A percentile compares a stretch with the other conserved stretches of the same genome.
Evolutionary conservation across 1,284 basidiomycete genomes (phyloP).

Genomic region (Gymnopus androsaceus): DNA sequence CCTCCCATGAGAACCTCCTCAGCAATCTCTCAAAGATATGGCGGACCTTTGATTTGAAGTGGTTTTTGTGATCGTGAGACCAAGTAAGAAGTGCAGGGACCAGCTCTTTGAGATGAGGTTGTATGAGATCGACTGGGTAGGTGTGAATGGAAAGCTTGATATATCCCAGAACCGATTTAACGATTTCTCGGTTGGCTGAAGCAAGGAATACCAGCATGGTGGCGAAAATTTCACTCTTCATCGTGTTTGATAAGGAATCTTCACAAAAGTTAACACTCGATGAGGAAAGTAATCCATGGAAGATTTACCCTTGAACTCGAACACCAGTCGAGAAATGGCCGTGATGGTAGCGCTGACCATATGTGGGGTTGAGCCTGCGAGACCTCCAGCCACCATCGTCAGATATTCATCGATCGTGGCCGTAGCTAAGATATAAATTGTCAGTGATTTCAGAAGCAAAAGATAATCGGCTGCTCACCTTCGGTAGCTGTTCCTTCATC

Average conservation of each 20-base stretch:
- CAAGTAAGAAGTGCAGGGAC: conserved; percentile 88
- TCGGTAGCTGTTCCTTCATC: conserved; percentile 65
- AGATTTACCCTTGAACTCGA: conserved; percentile 88
- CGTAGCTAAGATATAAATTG: conserved; percentile 43
- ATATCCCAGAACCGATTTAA: conserved; percentile 95
- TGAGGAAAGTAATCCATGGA: background rate
- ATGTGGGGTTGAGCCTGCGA: conserved; percentile 92
- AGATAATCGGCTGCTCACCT: conserved; percentile 44
- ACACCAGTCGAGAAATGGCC: conserved; percentile 89
- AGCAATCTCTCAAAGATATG: conserved; percentile 98
- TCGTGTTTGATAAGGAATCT: conserved; percentile 76
- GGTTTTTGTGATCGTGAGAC: conserved; percentile 98
- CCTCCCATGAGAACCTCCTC: conserved; percentile 87
- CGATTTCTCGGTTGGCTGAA: conserved; percentile 95
- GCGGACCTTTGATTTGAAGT: conserved; percentile 96
- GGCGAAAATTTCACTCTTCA: conserved; percentile 84
- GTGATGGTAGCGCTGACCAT: conserved; percentile 99
- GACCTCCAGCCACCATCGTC: conserved; percentile 95
- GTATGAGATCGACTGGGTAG: conserved; percentile 70
- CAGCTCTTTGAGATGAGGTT: conserved; percentile 74
- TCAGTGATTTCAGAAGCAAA: conserved; percentile 8
- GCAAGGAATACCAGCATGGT: conserved; percentile 90
- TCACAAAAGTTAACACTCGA: conserved; percentile 7
- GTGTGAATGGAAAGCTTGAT: conserved; percentile 93
- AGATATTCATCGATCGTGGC: conserved; percentile 92